Percentiles rank a stretch among this genome's conserved stretches.
These are phyloP conservation scores for Tuber magnatum DNA, from an alignment of 495 filamentous ascomycete species.

Conservation along the genomic window DNA sequence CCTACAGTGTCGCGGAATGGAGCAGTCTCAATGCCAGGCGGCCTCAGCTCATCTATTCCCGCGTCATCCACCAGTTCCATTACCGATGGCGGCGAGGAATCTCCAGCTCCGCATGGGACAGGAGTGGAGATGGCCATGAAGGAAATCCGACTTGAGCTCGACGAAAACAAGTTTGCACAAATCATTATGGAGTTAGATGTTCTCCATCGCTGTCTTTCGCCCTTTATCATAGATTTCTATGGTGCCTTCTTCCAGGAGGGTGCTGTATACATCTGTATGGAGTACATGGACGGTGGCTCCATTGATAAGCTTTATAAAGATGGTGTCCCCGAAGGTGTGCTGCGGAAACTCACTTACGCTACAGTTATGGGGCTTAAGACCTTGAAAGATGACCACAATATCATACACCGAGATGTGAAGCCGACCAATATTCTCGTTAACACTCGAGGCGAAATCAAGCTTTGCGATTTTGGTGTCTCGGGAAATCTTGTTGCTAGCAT, in stretches of 20 bases:
- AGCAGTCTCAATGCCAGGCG: slow-evolving; percentile 24
- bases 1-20: slow-evolving; percentile 27
- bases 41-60: slow-evolving; percentile 23
- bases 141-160: slow-evolving; percentile 91
- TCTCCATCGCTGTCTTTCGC: slow-evolving; percentile 86
- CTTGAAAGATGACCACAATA: slow-evolving; percentile 97
- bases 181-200: slow-evolving; percentile 99
- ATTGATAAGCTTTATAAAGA: slow-evolving; percentile 95
- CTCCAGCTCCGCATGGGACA: slow-evolving; percentile 45
- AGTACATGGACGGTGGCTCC: slow-evolving; percentile 99
- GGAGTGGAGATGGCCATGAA: slow-evolving; percentile 98
- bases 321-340: slow-evolving; percentile 78
- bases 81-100: slow-evolving; percentile 10
- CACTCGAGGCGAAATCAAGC: slow-evolving; percentile 84
- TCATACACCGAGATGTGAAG: slow-evolving; percentile 98
- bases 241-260: slow-evolving; percentile 99
- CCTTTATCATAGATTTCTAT: slow-evolving; percentile 97
- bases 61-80: slow-evolving; percentile 20
- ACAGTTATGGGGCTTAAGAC: slow-evolving; percentile 86
- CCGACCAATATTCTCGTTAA: slow-evolving; percentile 96
- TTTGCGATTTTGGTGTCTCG: slow-evolving; percentile 97
- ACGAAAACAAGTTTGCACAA: slow-evolving; percentile 90
- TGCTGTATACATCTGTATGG: slow-evolving; percentile 97
- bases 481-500: slow-evolving; percentile 96
- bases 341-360: slow-evolving; percentile 85